These are phyloP conservation scores for Blastocystis sp. DNA, from an alignment of 352 stramenopile species.

Conservation along the genomic window DNA sequence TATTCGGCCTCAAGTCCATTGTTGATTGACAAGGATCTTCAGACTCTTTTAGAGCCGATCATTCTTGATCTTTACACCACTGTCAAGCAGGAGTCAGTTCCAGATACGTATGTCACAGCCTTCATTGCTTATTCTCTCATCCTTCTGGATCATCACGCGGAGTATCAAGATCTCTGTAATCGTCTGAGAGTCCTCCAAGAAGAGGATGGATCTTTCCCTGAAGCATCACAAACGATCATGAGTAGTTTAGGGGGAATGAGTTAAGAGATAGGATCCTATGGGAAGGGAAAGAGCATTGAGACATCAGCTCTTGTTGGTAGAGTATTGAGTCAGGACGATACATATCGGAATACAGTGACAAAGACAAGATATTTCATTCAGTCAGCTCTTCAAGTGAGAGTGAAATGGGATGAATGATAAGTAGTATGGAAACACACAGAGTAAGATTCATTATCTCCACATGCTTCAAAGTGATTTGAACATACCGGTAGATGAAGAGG, in stretches of 20 bases:
- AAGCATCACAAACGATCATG: not conserved
- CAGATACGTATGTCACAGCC: too few relatives aligned
- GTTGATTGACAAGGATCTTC: too few relatives aligned
- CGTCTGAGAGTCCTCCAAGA: too few relatives aligned
- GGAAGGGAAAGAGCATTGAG: not conserved
- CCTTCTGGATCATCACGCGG: too few relatives aligned
- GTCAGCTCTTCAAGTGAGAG: not conserved
- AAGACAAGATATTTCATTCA: not conserved
- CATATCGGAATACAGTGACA: not conserved
- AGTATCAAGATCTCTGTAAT: too few relatives aligned
- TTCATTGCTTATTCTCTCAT: too few relatives aligned
- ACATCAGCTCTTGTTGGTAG: not conserved
- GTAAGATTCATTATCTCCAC: conserved; percentile 27
- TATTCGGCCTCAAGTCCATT: not conserved
- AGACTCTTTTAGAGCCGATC: too few relatives aligned
- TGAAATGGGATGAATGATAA: not conserved
- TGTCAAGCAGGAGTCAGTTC: too few relatives aligned
- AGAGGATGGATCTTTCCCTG: conserved; percentile 11
- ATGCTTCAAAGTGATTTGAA: not conserved
- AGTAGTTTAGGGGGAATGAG: not conserved
- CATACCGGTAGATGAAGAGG: not conserved
- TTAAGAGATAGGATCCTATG: not conserved
- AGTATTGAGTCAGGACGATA: not conserved
- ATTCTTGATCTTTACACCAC: too few relatives aligned
- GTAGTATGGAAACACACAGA: conserved; percentile 6